Base-by-base conservation (phyloP, 2,329 filamentous ascomycete species). In the Lithohypha guttulata region DNA sequence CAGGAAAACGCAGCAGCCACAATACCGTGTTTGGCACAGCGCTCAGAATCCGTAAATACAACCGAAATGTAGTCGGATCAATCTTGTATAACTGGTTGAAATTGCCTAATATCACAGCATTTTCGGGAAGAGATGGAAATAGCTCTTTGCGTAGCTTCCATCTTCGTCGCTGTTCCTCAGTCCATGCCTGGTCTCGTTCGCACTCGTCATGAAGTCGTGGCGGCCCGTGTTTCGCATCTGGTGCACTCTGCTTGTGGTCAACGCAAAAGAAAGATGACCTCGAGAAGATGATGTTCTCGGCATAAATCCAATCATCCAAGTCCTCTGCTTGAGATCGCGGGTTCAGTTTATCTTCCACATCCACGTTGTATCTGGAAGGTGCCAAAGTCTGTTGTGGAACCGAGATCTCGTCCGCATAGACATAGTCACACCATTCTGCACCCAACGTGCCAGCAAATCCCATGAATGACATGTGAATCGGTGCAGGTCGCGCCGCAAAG, bases 81-180 rank as follows among this genome's bases (percentile, higher is more conserved):
- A 98, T 96, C 77, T 98, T 98, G 66, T 98, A 98, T 21, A 98
- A 69, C 59, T 98, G 91, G 56, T 98, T 98, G 63, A 98, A 98
- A 60, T 98, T 98, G 5, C 85, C 91, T 42, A 98, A 71, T 52
- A 98, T 95, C 52, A 98, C 78, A 14, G 77, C 74, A 56, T 94
- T 80, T 53, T 96, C 82, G 2, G 77, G 67, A 9, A 98, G 66
- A 13, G 73, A 69, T 0, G 91, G 91, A 53, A 98, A 98, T 26
- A 98, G 63, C 52, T 93, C 79, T 55, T 87, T 93, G 20, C 91
- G 80, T 86, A 96, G 94, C 49, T 75, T 71, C 89, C 91, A 96
- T 46, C 91, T 73, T 42, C 81, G 73, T 15, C 65, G 63, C 58
- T 89, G 82, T 60, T 96, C 89, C 40, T 85, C 77, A 41, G 81